Base-by-base conservation (phyloP, 2,329 filamentous ascomycete species). In the Colletotrichum sp. region DNA sequence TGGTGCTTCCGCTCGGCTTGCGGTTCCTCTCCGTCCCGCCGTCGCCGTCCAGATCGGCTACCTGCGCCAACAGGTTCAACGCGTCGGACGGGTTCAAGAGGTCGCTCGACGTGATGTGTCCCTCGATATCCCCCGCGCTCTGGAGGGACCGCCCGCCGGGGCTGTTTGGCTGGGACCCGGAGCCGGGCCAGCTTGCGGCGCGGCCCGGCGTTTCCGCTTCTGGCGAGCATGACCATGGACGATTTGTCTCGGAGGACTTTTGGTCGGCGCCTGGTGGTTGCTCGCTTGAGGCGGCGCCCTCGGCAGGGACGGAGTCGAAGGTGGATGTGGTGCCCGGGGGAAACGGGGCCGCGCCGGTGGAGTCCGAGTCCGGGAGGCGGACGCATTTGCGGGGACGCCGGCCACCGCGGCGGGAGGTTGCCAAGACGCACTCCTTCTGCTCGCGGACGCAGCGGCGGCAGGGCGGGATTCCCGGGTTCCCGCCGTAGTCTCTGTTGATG, bases 1-100 rank as follows among this genome's bases (percentile, higher is more conserved):
- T 76, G 52, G 55, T 77, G 69, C 52, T 72, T 43, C 73, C 57
- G 7, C 61, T 36, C 69, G 28, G 75, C 78, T n/a, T 70, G 77
- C 55, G 21, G 24, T 55, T 39, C 21, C 30, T 39, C 52, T 69
- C 67, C 4, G 55, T 18, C 16, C 34, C 43, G 43, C 43, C 67
- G 13, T 69, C 78, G 1, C 81, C 80, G 8, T 85, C 83, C 61
- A 86, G 79, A 57, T 86, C 83, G 43, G 85, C 85, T 6, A 86
- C 85, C 71, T 86, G 85, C 32, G 84, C 85, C 28, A 87, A 76
- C 21, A 87, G 75, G 68, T 86, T 83, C 61, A 87, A 78, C 0
- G 85, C 85, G 68, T 87, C 85, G 2, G 85, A 86, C 3, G 85
- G 85, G 21, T 86, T 86, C 39, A 86, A 78, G 2, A 87, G 80